Evolutionary conservation across 345 rosid species (phyloP), one percentile per base, ranked within the genome.

Genomic region (Clausena lansium): DNA sequence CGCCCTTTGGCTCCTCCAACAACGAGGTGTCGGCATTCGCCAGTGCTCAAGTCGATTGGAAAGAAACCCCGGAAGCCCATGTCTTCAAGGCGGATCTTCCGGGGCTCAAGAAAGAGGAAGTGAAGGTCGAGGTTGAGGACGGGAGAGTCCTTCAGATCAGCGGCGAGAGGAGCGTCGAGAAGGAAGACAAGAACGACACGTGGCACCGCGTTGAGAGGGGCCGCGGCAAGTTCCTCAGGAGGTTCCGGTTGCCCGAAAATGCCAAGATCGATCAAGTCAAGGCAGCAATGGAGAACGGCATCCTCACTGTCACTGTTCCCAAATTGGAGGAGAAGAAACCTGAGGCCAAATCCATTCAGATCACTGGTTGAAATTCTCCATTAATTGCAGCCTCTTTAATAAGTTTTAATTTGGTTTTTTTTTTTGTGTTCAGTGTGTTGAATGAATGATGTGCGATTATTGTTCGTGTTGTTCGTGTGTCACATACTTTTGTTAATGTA

Each of bases 131-230:
- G 68, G 77, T 81, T 4, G 76, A 81, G 60, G 81, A 74, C 2
- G 84, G 77, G 3, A 69, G 76, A 60, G 81, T 81, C 27, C 76
- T 81, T n/a, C 84, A 78, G 79, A 81, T 81, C 10, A 74, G 79
- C 8, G 84, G 81, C 39, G 84, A 81, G 73, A 55, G 79, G 54
- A 69, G 57, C 36, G 27, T 52, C 22, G 79, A 82, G 79, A 61
- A 82, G 72, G 84, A 82, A 74, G 84, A 82, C 52, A 82, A 82
- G 76, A 74, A 67, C n/a, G 81, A 78, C 2, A 77, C 25, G 7
- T 78, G 81, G 84, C 81, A 78, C 28, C 78, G 79, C 4, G 78
- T 78, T 5, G 84, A 82, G 79, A 54, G 84, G 25, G 75, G 84
- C 30, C 73, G 76, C 22, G 84, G 84, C 19, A 82, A 78, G 78